phyloP scores from a whole-genome alignment of 1,284 basidiomycete species.

The Trametes sp. region DNA sequence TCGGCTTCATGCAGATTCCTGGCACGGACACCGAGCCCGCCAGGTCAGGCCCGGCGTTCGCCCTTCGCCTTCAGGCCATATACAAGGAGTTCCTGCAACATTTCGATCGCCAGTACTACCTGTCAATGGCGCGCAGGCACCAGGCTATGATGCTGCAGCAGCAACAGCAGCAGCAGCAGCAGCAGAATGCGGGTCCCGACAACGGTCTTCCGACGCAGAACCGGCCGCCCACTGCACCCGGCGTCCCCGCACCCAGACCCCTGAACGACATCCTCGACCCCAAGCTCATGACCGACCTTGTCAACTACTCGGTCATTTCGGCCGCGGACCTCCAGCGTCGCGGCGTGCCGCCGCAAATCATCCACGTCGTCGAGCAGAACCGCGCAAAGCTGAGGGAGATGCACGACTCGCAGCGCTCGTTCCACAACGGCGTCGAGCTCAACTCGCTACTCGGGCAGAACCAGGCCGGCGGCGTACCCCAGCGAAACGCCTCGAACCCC shows the following conservation, averaged over 20 bases:
- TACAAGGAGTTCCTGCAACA: constrained; percentile 64
- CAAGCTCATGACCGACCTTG: constrained; percentile 49
- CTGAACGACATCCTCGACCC: constrained; percentile 32
- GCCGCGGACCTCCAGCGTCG: constrained; percentile 59
- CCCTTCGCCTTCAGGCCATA: constrained; percentile 62
- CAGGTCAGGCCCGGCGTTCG: constrained; percentile 64
- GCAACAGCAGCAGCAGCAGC: constrained; percentile 15
- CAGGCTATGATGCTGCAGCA: constrained; percentile 15
- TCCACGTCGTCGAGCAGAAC: constrained; percentile 63
- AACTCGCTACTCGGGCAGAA: constrained; percentile 23
- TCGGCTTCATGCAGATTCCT: constrained; percentile 70
- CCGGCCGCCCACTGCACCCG: background rate
- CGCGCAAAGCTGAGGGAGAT: constrained; percentile 55
- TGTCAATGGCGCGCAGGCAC: constrained; percentile 28
- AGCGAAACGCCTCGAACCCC: constrained; percentile 19
- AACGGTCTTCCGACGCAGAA: background rate
- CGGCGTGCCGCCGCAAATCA: constrained; percentile 57
- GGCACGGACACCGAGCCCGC: constrained; percentile 62
- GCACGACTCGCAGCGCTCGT: constrained; percentile 50
- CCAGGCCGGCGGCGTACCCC: constrained; percentile 10
- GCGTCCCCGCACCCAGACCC: background rate
- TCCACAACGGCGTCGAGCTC: constrained; percentile 41
- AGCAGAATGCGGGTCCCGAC: constrained; percentile 17
- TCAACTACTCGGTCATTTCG: constrained; percentile 52
- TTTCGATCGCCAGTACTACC: constrained; percentile 66